Conservation (phyloP, 352 stramenopile species). For the Globisporangium megalacanthum region DNA sequence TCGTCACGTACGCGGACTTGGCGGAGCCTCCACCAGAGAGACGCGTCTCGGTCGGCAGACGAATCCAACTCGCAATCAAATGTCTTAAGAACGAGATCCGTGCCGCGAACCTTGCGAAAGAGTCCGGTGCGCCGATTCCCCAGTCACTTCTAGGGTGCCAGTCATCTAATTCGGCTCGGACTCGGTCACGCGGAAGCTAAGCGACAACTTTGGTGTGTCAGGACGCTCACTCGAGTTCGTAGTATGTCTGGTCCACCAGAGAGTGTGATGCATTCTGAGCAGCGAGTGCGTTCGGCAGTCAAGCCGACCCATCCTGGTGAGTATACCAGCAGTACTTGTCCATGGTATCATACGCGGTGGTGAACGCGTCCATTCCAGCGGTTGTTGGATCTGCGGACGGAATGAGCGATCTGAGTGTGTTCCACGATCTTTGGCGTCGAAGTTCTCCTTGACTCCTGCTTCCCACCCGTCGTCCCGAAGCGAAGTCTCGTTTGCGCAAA, state of each 20-base stretch:
- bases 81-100: slow-evolving; percentile 21
- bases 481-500: not conserved
- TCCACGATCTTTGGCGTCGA: slow-evolving; percentile 18
- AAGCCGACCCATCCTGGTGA: slow-evolving; percentile 15
- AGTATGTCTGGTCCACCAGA: slow-evolving; percentile 17
- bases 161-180: slow-evolving; percentile 46
- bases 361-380: not conserved
- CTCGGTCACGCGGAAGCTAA: slow-evolving; percentile 26
- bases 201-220: slow-evolving; percentile 26
- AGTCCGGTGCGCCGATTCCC: not conserved
- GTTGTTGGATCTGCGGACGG: not conserved
- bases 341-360: slow-evolving; percentile 3
- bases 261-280: slow-evolving; percentile 8
- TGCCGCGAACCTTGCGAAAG: slow-evolving; percentile 3
- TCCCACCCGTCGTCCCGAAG: slow-evolving; percentile 1
- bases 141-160: not conserved
- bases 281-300: slow-evolving; percentile 21
- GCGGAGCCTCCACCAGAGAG: slow-evolving; percentile 12
- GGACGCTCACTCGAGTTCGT: slow-evolving; percentile 5
- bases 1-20: slow-evolving; percentile 8
- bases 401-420: not conserved
- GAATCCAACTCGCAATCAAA: slow-evolving; percentile 31
- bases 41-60: slow-evolving; percentile 9
- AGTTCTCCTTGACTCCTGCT: slow-evolving; percentile 9
- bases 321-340: slow-evolving; percentile 14